Percentiles rank a stretch among this genome's conserved stretches.
phyloP scores from a whole-genome alignment of 495 filamentous ascomycete species.

The Penicillium riverlandense region DNA sequence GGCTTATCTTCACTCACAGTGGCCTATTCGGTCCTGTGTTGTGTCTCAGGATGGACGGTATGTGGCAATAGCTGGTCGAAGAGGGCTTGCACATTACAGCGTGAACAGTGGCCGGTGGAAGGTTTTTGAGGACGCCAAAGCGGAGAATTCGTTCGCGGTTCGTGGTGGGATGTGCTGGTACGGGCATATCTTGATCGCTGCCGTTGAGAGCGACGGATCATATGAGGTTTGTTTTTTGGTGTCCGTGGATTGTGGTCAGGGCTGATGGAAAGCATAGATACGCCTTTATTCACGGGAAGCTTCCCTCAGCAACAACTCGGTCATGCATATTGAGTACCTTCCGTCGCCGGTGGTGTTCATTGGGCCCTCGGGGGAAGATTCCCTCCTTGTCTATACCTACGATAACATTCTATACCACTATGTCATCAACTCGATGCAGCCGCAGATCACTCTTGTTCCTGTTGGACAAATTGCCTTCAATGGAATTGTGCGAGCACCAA shows the following conservation, averaged over 20 bases:
- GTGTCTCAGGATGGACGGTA: constrained; percentile 91
- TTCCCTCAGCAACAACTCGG: constrained; percentile 61
- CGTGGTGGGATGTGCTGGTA: constrained; percentile 98
- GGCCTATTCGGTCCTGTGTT: constrained; percentile 80
- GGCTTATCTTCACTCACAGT: constrained; percentile 78
- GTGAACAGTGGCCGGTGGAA: constrained; percentile 94
- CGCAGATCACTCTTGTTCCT: constrained; percentile 71
- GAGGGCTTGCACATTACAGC: constrained; percentile 93
- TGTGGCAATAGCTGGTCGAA: constrained; percentile 85
- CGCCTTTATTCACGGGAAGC: constrained; percentile 88
- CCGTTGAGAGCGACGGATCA: constrained; percentile 76
- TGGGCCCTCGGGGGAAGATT: constrained; percentile 84
- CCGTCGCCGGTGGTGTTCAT: constrained; percentile 80
- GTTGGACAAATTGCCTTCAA: constrained; percentile 96
- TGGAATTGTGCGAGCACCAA: constrained; percentile 90
- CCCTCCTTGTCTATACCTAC: constrained; percentile 90
- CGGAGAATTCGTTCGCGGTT: constrained; percentile 86
- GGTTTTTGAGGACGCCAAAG: constrained; percentile 71
- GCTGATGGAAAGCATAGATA: constrained; percentile 39
- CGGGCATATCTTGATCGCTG: constrained; percentile 89
- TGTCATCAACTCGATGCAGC: constrained; percentile 64
- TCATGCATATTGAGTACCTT: constrained; percentile 69
- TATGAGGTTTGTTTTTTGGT: constrained; percentile 54
- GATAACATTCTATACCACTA: constrained; percentile 96
- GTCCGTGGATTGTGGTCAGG: not conserved